Percentiles rank a stretch among this genome's conserved stretches.
Conservation (phyloP, 2,329 filamentous ascomycete species). For the Elsinoe batatas region DNA sequence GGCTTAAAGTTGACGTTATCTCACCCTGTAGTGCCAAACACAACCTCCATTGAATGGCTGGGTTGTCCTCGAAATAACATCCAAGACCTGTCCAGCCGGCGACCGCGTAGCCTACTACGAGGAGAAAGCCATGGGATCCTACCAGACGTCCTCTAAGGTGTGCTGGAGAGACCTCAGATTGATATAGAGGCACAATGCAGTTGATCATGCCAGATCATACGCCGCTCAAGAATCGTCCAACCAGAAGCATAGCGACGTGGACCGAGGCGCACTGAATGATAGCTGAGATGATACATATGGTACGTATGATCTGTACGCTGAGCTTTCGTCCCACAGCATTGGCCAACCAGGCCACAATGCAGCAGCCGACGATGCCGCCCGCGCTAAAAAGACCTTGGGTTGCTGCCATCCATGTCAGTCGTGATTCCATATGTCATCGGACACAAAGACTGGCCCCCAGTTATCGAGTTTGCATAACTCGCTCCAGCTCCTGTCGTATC, state of each 20-base stretch:
- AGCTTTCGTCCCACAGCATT: background rate
- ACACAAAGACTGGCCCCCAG: background rate
- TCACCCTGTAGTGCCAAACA: constrained; percentile 34
- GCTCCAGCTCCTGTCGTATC: background rate
- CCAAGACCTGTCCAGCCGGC: constrained; percentile 34
- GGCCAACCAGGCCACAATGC: background rate
- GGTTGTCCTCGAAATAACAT: constrained; percentile 29
- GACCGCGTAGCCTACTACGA: constrained; percentile 33
- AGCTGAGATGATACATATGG: background rate
- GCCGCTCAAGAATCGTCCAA: background rate
- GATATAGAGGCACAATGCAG: constrained; percentile 27
- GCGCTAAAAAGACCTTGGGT: background rate
- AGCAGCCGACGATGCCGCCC: background rate
- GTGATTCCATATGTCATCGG: background rate
- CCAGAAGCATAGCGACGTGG: background rate
- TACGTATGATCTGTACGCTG: background rate
- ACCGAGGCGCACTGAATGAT: background rate
- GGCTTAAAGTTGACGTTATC: background rate
- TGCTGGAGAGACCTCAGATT: constrained; percentile 32
- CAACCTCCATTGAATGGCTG: constrained; percentile 37
- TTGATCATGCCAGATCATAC: constrained; percentile 13
- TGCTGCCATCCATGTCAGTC: background rate
- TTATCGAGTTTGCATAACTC: background rate
- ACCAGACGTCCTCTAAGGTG: constrained; percentile 33
- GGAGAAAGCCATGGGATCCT: constrained; percentile 33